Evolutionary conservation across 2,329 filamentous ascomycete genomes (phyloP), one percentile per base, ranked within the genome.

Genomic region (Sclerotiophoma versabilis): DNA sequence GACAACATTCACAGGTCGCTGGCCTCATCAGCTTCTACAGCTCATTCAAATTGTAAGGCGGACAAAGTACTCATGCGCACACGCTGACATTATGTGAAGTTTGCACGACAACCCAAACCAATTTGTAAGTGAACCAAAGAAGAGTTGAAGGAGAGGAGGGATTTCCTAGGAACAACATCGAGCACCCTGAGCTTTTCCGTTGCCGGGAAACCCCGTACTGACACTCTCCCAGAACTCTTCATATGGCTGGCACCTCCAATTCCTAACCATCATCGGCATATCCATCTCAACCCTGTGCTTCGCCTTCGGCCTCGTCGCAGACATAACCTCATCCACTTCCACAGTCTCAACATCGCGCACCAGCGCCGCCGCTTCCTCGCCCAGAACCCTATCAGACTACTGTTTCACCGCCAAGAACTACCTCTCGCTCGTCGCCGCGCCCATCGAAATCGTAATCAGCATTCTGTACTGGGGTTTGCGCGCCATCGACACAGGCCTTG

Each of bases 221-320:
- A 42, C 15, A 14, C n/a, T 9, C 20, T 22, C 5, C 2, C 79
- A 45, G 81, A 82, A 82, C 44, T 76, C 79, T 0, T 80, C 85
- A 1, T 90, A 87, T 64, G 89, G 89, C 52, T 87, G 87, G 76
- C 83, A 89, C 67, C 83, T 87, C 58, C 87, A 90, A 71, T 91
- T 89, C 66, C 81, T 92, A 26, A 92, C 89, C 60, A 91, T 91
- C 68, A 83, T 92, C 53, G 89, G 88, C 22, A 81, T 92, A 36
- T 77, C 81, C 1, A 76, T 89, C 20, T 82, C 87, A 0, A 80
- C 84, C 10, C 62, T 81, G 38, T 88, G 86, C 44, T 91, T 91
- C 70, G 62, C 74, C 43, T 74, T 83, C 22, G 90, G 84, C 4
- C 75, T 89, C 4, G 69, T 87, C 29, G 86, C 88, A 47, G 89